phyloP scores from a whole-genome alignment of 306 rosid species.

The Vigna radiata region DNA sequence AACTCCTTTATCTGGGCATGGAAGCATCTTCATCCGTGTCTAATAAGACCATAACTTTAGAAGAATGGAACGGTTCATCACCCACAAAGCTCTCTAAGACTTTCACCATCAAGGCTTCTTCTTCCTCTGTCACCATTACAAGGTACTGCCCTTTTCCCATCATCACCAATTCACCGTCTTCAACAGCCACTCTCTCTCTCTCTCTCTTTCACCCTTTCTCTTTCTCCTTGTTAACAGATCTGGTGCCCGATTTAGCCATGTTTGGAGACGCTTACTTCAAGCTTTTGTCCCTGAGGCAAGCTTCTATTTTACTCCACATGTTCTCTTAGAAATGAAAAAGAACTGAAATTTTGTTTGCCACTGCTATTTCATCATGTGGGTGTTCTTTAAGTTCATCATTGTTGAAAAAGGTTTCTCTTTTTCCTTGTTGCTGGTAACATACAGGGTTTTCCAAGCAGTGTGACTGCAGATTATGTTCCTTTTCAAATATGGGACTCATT shows the following conservation, averaged over 20 bases:
- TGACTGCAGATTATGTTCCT: slow-evolving; percentile 90
- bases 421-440: slow-evolving; percentile 1
- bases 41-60: slow-evolving; percentile 52
- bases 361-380: not conserved
- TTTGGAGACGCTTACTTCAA: slow-evolving; percentile 77
- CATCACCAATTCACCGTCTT: slow-evolving; percentile 14
- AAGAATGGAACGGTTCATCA: slow-evolving; percentile 92
- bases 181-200: not conserved
- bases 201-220: not conserved
- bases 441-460: slow-evolving; percentile 96
- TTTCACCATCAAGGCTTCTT: slow-evolving; percentile 73
- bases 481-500: slow-evolving; percentile 95
- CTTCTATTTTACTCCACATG: slow-evolving; percentile 8
- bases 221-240: slow-evolving; percentile 55
- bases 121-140: slow-evolving; percentile 61
- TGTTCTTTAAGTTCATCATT: slow-evolving; percentile 29
- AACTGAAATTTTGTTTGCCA: not conserved
- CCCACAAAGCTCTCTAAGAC: slow-evolving; percentile 80
- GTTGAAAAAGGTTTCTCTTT: not conserved
- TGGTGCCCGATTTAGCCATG: slow-evolving; percentile 66
- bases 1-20: slow-evolving; percentile 42
- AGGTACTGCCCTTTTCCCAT: slow-evolving; percentile 52
- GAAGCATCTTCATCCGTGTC: slow-evolving; percentile 45
- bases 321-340: not conserved
- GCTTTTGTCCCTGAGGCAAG: slow-evolving; percentile 98